These are phyloP conservation scores for Leishmania aethiopica DNA, from an alignment of 208 protist species.

Conservation along the genomic window DNA sequence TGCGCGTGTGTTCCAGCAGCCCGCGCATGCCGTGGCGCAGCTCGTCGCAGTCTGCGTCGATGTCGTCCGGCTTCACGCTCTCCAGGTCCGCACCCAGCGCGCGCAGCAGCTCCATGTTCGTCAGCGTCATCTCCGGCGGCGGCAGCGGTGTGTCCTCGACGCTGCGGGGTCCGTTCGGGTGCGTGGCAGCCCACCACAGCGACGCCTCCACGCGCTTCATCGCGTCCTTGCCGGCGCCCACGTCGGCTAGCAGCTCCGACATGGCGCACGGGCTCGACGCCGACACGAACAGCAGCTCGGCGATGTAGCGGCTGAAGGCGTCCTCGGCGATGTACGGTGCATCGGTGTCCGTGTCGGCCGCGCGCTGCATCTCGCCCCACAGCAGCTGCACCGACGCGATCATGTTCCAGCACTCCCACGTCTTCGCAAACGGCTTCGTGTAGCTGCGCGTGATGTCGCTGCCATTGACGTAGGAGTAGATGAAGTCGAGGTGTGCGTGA, in stretches of 20 bases:
- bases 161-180: neutral
- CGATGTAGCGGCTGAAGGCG: neutral
- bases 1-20: slow-evolving; percentile 18
- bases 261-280: slow-evolving; percentile 7
- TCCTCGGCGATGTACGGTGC: neutral
- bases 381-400: slow-evolving; percentile 20
- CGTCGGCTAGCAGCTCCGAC: slow-evolving; percentile 11
- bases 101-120: slow-evolving; percentile 14
- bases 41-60: slow-evolving; percentile 30
- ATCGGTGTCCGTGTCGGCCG: neutral
- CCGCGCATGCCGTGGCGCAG: slow-evolving; percentile 30
- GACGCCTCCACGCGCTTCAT: slow-evolving; percentile 18
- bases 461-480: slow-evolving; percentile 31
- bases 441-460: slow-evolving; percentile 28
- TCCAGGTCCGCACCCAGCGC: slow-evolving; percentile 16
- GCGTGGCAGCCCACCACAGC: slow-evolving; percentile 8
- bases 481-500: slow-evolving; percentile 23
- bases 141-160: neutral
- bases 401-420: slow-evolving; percentile 15
- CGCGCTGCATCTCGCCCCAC: slow-evolving; percentile 21
- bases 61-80: slow-evolving; percentile 11
- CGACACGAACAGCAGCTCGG: slow-evolving; percentile 15
- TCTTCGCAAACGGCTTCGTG: slow-evolving; percentile 24
- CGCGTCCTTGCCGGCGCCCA: slow-evolving; percentile 5
- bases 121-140: slow-evolving; percentile 11